phyloP scores from a whole-genome alignment of 2,329 filamentous ascomycete species.

The Zasmidium citrigriseum region DNA sequence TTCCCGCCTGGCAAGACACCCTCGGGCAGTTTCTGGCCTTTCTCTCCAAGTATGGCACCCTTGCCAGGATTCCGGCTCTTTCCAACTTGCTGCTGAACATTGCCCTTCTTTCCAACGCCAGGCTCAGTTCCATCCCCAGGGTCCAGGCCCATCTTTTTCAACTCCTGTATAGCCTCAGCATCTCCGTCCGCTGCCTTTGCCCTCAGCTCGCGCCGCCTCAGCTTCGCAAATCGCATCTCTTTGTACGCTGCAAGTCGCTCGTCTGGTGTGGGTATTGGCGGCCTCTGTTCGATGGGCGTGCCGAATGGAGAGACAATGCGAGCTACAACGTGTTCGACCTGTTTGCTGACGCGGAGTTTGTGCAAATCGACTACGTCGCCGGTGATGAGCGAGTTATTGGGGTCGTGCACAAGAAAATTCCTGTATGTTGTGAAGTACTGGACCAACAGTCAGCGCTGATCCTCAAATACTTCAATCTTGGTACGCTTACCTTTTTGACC shows the following conservation, averaged over 20 bases:
- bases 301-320: constrained; percentile 73
- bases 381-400: constrained; percentile 68
- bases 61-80: constrained; percentile 22
- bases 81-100: constrained; percentile 24
- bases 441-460: background rate
- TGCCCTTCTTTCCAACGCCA: constrained; percentile 31
- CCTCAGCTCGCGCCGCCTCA: constrained; percentile 41
- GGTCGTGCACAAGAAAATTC: constrained; percentile 75
- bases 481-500: constrained; percentile 65
- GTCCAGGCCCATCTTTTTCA: constrained; percentile 31
- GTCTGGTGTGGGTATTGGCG: constrained; percentile 64
- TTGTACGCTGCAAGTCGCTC: constrained; percentile 61
- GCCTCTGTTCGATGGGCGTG: constrained; percentile 62
- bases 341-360: constrained; percentile 65
- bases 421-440: constrained; percentile 66
- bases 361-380: constrained; percentile 77
- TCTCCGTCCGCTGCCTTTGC: constrained; percentile 32
- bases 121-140: constrained; percentile 30
- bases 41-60: constrained; percentile 29
- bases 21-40: constrained; percentile 35
- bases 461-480: background rate
- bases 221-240: constrained; percentile 58
- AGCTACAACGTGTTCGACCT: constrained; percentile 72
- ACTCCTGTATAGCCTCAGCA: constrained; percentile 28
- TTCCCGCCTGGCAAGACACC: constrained; percentile 35